These are phyloP conservation scores for Solanum lignicaule DNA, from an alignment of 257 asterid species.

Conservation along the genomic window DNA sequence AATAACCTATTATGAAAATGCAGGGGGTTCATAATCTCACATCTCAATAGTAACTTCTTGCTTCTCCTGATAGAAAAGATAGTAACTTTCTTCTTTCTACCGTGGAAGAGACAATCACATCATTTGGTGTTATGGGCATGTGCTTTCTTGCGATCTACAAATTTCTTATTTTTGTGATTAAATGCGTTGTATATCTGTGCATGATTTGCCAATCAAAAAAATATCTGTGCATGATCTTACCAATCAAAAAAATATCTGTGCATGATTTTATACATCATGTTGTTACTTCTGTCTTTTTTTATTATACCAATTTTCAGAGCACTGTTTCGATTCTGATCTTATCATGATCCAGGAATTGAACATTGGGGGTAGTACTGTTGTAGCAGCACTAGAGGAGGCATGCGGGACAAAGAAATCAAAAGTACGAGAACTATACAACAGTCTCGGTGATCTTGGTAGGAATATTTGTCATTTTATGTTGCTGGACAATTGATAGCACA, in stretches of 20 bases:
- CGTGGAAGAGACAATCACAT: not conserved
- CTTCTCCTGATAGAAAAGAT: not conserved
- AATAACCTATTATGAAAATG: not conserved
- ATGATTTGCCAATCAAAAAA: not conserved
- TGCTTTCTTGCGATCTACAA: not conserved
- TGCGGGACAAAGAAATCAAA: conserved; percentile 69
- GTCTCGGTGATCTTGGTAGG: conserved; percentile 85
- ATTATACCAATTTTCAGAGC: not conserved
- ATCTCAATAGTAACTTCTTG: not conserved
- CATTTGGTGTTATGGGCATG: not conserved
- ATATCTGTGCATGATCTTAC: not conserved
- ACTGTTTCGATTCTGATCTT: not conserved
- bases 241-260: not conserved
- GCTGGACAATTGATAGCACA: not conserved
- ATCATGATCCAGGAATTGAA: conserved; percentile 59
- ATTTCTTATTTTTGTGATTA: not conserved
- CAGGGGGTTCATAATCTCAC: not conserved
- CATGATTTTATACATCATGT: not conserved
- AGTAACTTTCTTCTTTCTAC: not conserved
- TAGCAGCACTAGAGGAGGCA: conserved; percentile 74
- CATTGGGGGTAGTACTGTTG: conserved; percentile 68
- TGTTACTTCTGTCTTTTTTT: not conserved
- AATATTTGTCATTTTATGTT: not conserved
- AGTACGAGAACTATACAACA: conserved; percentile 55
- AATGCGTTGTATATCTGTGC: not conserved